A percentile compares a stretch with the other conserved stretches of the same genome.
phyloP scores from a whole-genome alignment of 208 protist genomes.

The Acanthamoeba castellanii region DNA sequence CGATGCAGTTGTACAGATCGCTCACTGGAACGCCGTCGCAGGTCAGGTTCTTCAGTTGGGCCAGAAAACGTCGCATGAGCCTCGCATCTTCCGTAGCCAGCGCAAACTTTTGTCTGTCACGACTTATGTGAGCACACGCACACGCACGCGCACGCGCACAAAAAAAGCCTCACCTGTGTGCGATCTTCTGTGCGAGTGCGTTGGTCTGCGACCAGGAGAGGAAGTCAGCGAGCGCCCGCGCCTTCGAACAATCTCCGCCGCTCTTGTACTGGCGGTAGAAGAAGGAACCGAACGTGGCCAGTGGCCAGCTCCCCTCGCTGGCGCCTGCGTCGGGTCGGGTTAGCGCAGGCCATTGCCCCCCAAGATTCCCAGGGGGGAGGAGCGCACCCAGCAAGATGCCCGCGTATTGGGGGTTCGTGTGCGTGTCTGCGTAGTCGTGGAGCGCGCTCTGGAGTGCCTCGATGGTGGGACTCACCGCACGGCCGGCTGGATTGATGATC shows the following conservation, averaged over 20 bases:
- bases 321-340: neutral
- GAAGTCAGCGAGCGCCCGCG: neutral
- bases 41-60: neutral
- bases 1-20: neutral
- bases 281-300: neutral
- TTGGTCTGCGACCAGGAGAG: neutral
- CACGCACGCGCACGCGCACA: too few relatives aligned
- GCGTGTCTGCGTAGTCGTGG: neutral
- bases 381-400: too few relatives aligned
- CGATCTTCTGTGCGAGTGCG: too few relatives aligned
- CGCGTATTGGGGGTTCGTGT: too few relatives aligned
- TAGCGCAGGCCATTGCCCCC: too few relatives aligned
- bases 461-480: neutral
- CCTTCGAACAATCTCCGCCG: neutral
- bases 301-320: neutral
- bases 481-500: neutral
- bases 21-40: slow-evolving; percentile 1
- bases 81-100: too few relatives aligned
- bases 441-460: neutral
- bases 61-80: neutral
- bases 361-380: too few relatives aligned
- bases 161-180: too few relatives aligned
- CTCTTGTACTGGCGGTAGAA: neutral
- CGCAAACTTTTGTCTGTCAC: neutral
- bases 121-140: too few relatives aligned